Evolutionary conservation across 1,139 yeast species (phyloP).

Genomic region (Yarrowia galli): DNA sequence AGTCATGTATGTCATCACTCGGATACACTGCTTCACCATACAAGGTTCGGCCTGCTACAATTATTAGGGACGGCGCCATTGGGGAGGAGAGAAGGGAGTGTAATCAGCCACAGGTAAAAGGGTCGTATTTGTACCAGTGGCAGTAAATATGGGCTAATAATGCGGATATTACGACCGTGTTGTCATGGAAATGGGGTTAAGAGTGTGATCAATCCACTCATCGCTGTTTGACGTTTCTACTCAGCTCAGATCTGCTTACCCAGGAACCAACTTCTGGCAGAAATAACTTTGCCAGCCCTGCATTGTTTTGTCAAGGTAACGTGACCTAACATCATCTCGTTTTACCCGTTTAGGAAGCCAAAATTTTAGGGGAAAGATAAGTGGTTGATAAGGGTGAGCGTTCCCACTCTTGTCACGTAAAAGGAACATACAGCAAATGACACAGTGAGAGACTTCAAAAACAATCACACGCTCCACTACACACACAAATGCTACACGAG

Average conservation of each 20-base stretch:
- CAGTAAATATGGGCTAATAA: too few relatives aligned
- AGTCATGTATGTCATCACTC: constrained; percentile 10
- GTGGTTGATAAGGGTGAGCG: constrained; percentile 26
- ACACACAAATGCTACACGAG: constrained; percentile 38
- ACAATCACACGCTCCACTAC: background rate
- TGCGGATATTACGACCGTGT: too few relatives aligned
- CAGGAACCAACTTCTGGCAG: too few relatives aligned
- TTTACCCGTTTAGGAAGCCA: constrained; percentile 38
- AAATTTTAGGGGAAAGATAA: constrained; percentile 37
- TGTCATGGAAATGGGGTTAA: too few relatives aligned
- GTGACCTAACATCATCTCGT: constrained; percentile 35
- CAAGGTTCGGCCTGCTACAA: background rate
- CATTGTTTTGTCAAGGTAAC: constrained; percentile 30
- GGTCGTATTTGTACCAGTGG: too few relatives aligned
- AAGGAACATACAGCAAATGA: constrained; percentile 1
- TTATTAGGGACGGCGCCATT: background rate
- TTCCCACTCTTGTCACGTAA: background rate
- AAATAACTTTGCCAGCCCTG: background rate
- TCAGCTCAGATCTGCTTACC: too few relatives aligned
- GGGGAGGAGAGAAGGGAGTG: constrained; percentile 1
- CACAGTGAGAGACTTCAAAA: background rate
- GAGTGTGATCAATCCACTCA: too few relatives aligned
- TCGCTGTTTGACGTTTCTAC: too few relatives aligned
- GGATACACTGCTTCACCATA: background rate
- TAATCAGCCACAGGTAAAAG: background rate